Evolutionary conservation across 2,329 filamentous ascomycete genomes (phyloP), one percentile per base, ranked within the genome.

Genomic region (Epichloe glyceriae): DNA sequence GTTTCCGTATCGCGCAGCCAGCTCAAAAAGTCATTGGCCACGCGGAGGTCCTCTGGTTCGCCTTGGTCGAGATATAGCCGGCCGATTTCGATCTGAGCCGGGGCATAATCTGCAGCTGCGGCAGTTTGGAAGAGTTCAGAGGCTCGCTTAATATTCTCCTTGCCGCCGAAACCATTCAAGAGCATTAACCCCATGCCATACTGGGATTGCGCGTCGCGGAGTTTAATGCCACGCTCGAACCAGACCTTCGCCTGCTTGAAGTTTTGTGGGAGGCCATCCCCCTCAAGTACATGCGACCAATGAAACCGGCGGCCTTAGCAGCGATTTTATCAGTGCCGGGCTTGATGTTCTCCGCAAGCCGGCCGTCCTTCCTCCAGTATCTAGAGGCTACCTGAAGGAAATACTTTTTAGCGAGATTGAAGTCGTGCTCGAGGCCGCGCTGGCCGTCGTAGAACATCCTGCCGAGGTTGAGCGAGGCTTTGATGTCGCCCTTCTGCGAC

Each of bases 271-370:
- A 88, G 80, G 14, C 88, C 88, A 63, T 96, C 90, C 8, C 90
- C 90, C 90, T 83, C 53, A 96, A 70, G 62, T 88, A 91, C 84
- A 96, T 95, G 48, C 88, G 77, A 1, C 90, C 90, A 20, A 96
- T 79, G 63, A 86, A 93, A 3, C 88, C 90, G 4, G 90, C 90
- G 0, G 89, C 85, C 65, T 89, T 94, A 1, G 82, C 79, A 0
- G 88, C 90, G 30, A 84, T 74, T 64, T 86, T 90, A 58, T 94
- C 88, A 30, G 88, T 80, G 1, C 79, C 79, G 5, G 76, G 73
- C 52, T 85, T 83, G 38, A 81, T 78, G 52, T 83, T 88, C 15
- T 85, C 80, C 22, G 80, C 79, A 26, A 84, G 70, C 43, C 83
- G 85, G n/a, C 87, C 87, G 53, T 90, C 84, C 55, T 84, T 78